A percentile compares a stretch with the other conserved stretches of the same genome.
Evolutionary conservation across 371 early-diverging fungal species (phyloP).

Genomic region (Circinella minor): DNA sequence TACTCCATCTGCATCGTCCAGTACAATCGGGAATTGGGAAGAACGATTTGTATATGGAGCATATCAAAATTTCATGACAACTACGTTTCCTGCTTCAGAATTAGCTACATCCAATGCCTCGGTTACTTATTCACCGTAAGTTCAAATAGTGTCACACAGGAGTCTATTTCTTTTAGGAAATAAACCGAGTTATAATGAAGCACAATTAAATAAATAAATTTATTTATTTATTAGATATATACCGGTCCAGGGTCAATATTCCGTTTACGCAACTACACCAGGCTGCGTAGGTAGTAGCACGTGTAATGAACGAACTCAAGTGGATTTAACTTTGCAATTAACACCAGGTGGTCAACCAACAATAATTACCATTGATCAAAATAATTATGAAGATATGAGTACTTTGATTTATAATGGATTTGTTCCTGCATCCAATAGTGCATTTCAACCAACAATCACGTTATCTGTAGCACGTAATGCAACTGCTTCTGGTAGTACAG

Average conservation of each 20-base stretch:
- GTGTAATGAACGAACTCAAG: constrained; percentile 56
- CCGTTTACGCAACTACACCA: constrained; percentile 68
- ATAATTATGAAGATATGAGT: constrained; percentile 38
- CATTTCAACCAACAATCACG: constrained; percentile 36
- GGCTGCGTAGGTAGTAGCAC: constrained; percentile 67
- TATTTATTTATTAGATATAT: constrained; percentile 43
- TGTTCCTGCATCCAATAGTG: constrained; percentile 36
- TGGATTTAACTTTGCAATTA: constrained; percentile 47
- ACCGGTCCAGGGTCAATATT: constrained; percentile 64
- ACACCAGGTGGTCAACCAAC: constrained; percentile 40
- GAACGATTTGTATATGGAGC: constrained; percentile 39
- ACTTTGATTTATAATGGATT: constrained; percentile 57
- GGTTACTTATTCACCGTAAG: constrained; percentile 58
- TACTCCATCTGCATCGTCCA: constrained; percentile 23
- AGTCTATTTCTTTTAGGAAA: too few species aligned
- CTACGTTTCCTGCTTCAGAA: constrained; percentile 39
- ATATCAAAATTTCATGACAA: constrained; percentile 44
- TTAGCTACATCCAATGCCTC: constrained; percentile 39
- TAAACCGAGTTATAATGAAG: not conserved
- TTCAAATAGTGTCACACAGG: not conserved
- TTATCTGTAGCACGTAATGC: constrained; percentile 28
- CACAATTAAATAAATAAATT: not conserved
- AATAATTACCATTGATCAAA: constrained; percentile 46
- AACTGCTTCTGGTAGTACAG: constrained; percentile 21
- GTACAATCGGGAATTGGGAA: constrained; percentile 40